Conservation (phyloP, 2,329 filamentous ascomycete genomes). For the Amesomyces nigricolor region DNA sequence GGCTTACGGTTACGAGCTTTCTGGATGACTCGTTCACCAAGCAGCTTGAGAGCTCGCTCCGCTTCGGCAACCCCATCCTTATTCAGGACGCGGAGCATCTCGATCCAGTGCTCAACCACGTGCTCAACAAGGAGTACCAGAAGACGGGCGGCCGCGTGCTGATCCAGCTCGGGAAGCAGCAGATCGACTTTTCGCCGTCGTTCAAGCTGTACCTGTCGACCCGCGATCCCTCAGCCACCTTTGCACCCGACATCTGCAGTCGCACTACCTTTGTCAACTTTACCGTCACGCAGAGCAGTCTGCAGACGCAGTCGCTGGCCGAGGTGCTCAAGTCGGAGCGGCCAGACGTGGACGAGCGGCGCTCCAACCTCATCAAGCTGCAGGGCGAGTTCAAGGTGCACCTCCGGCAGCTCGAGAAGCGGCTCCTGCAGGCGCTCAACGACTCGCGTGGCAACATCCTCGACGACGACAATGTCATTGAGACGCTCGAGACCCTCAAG, state of each 20-base stretch:
- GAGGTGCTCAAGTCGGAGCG: constrained; percentile 96
- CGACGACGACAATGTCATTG: constrained; percentile 96
- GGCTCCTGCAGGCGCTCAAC: constrained; percentile 88
- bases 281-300: constrained; percentile 95
- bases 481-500: constrained; percentile 95
- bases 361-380: constrained; percentile 95
- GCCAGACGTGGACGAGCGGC: constrained; percentile 91
- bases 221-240: constrained; percentile 89
- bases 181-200: constrained; percentile 96
- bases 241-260: constrained; percentile 95
- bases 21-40: constrained; percentile 97
- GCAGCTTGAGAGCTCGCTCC: constrained; percentile 90
- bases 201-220: constrained; percentile 96
- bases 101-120: constrained; percentile 95
- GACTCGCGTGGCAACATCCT: constrained; percentile 97
- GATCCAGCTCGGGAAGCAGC: constrained; percentile 96
- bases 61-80: constrained; percentile 96
- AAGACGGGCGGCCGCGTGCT: constrained; percentile 96
- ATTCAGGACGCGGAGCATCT: constrained; percentile 98
- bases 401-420: constrained; percentile 89
- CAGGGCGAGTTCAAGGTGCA: constrained; percentile 99
- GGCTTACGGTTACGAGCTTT: constrained; percentile 95
- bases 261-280: constrained; percentile 99
- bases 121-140: constrained; percentile 99
- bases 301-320: constrained; percentile 96